Evolutionary conservation across 768 basidiomycete species (phyloP).

Genomic region (Dioszegia aurantiaca): DNA sequence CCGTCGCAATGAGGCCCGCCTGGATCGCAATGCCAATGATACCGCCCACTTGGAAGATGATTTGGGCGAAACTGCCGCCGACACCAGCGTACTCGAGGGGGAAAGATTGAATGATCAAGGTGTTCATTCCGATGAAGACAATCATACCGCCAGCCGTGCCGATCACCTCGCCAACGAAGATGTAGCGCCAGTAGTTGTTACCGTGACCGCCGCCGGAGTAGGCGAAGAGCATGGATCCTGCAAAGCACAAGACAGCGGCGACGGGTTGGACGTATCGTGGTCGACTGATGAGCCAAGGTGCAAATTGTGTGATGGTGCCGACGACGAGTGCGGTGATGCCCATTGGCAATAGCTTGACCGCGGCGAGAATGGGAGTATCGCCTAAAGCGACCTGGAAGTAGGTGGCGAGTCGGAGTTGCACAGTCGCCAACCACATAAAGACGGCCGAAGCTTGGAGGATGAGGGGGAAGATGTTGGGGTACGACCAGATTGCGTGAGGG

Average conservation of each 20-base stretch:
- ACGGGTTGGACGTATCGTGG: conserved; percentile 41
- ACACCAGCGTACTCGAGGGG: conserved; percentile 41
- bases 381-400: conserved; percentile 41
- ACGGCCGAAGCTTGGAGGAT: conserved; percentile 40
- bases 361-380: conserved; percentile 42
- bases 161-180: conserved; percentile 42
- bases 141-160: conserved; percentile 44
- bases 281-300: conserved; percentile 42
- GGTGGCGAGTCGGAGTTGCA: conserved; percentile 45
- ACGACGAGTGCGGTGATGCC: conserved; percentile 44
- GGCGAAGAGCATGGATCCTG: conserved; percentile 42
- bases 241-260: conserved; percentile 36
- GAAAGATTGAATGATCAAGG: conserved; percentile 21
- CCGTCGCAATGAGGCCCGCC: conserved; percentile 37
- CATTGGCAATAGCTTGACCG: conserved; percentile 46
- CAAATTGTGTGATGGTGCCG: conserved; percentile 34
- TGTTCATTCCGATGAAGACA: conserved; percentile 44
- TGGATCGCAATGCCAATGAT: conserved; percentile 47
- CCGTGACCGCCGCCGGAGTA: conserved; percentile 39
- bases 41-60: conserved; percentile 46
- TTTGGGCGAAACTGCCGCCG: conserved; percentile 43
- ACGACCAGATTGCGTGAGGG: conserved; percentile 40
- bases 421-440: conserved; percentile 47
- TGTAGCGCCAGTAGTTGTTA: conserved; percentile 43
- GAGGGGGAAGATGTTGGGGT: conserved; percentile 47